Percentiles rank a stretch among this genome's conserved stretches.
These are phyloP conservation scores for Podila verticillata DNA, from an alignment of 192 early-diverging fungal species.

Conservation along the genomic window DNA sequence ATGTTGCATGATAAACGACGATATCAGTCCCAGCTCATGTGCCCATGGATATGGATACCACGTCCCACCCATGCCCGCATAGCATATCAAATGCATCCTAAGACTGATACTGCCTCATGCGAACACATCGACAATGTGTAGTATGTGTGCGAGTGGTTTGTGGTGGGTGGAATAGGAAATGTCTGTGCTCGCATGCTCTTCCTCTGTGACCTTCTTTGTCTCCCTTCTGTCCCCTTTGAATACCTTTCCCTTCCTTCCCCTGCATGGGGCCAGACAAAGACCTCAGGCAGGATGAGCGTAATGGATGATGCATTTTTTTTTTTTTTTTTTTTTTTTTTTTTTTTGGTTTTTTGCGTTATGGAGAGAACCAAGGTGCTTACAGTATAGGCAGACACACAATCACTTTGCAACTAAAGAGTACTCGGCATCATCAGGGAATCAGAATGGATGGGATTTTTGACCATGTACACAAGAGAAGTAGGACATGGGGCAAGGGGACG, in stretches of 20 bases:
- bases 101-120: no score
- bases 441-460: neutral
- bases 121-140: no score
- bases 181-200: neutral
- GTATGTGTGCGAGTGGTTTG: no score
- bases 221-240: neutral
- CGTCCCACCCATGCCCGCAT: no score
- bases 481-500: neutral
- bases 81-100: no score
- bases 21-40: no score
- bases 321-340: no score
- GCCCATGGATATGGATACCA: no score
- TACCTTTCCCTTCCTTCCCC: neutral
- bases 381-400: no score
- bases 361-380: no score
- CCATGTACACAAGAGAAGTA: neutral
- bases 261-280: neutral
- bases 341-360: no score
- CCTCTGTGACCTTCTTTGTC: neutral
- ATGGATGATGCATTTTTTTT: neutral
- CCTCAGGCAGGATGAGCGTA: neutral
- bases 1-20: neutral
- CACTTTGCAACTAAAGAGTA: no score
- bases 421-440: neutral
- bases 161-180: neutral